Conservation (phyloP, 768 basidiomycete genomes). For the Trametes cubensis region DNA sequence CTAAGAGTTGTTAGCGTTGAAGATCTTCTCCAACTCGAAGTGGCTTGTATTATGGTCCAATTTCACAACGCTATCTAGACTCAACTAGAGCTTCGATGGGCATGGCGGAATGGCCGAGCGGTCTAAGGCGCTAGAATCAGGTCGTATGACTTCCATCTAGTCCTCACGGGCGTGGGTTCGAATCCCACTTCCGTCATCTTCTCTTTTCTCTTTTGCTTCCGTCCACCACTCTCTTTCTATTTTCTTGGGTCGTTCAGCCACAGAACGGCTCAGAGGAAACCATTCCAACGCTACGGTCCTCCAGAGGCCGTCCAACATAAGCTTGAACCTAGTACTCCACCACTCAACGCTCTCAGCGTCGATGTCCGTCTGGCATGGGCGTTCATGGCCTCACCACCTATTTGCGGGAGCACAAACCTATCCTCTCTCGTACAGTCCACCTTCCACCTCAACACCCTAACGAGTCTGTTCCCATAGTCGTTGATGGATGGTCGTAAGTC, state of each 20-base stretch:
- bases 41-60: too few species aligned
- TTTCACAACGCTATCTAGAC: too few species aligned
- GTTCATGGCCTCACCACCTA: slow-evolving; percentile 56
- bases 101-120: slow-evolving; percentile 69
- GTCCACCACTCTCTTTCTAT: not conserved
- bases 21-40: too few species aligned
- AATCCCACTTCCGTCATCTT: slow-evolving; percentile 22
- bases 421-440: slow-evolving; percentile 42
- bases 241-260: not conserved
- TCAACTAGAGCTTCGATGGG: too few species aligned
- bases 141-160: slow-evolving; percentile 9
- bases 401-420: slow-evolving; percentile 47
- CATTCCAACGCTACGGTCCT: too few species aligned
- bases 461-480: slow-evolving; percentile 53
- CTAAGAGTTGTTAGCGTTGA: too few species aligned
- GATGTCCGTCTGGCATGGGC: slow-evolving; percentile 41
- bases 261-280: too few species aligned
- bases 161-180: slow-evolving; percentile 23
- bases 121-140: slow-evolving; percentile 78
- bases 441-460: slow-evolving; percentile 25
- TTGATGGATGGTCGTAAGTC: slow-evolving; percentile 90
- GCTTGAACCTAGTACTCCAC: too few species aligned
- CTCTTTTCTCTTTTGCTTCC: not conserved
- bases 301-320: too few species aligned
- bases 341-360: not conserved